phyloP scores from a whole-genome alignment of 805 yeast genomes.

The Barnettozyma salicaria region DNA sequence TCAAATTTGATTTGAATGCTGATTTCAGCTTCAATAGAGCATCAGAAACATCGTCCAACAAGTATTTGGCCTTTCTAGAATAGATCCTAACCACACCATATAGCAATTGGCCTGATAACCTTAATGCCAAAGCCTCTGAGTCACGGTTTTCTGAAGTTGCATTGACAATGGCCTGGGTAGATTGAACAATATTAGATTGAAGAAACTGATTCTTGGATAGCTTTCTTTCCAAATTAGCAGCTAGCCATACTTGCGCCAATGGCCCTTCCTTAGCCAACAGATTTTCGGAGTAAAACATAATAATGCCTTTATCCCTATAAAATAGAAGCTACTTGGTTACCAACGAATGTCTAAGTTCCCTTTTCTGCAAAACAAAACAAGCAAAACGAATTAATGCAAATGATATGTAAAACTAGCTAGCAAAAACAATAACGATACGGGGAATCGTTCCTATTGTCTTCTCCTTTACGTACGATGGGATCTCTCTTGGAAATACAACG shows the following conservation, averaged over 20 bases:
- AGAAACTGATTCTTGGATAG: constrained; percentile 66
- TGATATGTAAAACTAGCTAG: no score
- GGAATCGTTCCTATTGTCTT: no score
- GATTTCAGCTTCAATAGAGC: constrained; percentile 65
- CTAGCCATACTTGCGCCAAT: constrained; percentile 86
- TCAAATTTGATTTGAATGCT: constrained; percentile 44
- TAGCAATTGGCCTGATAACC: constrained; percentile 79
- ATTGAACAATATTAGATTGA: constrained; percentile 62
- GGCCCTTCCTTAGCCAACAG: constrained; percentile 71
- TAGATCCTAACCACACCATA: constrained; percentile 85
- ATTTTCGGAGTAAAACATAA: constrained; percentile 46
- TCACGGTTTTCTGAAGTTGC: constrained; percentile 30
- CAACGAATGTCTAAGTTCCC: no score
- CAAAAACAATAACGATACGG: no score
- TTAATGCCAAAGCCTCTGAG: constrained; percentile 60
- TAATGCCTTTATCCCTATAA: no score
- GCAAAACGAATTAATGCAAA: no score
- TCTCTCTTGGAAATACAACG: no score
- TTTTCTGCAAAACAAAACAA: no score
- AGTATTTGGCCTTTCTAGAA: constrained; percentile 75
- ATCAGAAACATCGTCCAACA: constrained; percentile 78
- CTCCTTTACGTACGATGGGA: no score
- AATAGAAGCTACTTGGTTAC: no score
- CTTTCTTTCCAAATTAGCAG: constrained; percentile 80
- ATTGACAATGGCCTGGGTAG: constrained; percentile 58